phyloP scores from a whole-genome alignment of 106 monocot genomes.

The Allium fistulosum region DNA sequence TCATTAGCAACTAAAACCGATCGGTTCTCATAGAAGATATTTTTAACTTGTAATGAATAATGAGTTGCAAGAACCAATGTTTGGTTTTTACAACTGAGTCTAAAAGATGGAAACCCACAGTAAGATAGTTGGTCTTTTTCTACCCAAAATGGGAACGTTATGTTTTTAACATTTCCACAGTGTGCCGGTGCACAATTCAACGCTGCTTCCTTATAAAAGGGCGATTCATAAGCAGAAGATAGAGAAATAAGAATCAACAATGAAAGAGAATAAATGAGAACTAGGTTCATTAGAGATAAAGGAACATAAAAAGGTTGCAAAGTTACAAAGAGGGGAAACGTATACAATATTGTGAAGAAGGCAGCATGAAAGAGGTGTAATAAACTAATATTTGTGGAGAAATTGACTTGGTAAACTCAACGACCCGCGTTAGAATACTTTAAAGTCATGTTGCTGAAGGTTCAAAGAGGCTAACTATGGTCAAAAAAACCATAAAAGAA shows the following conservation, averaged over 20 bases:
- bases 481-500: slow-evolving; percentile 2
- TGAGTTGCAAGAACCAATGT: not conserved
- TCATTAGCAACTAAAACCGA: slow-evolving; percentile 8
- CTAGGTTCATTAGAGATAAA: not conserved
- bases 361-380: not conserved
- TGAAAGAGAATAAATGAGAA: not conserved
- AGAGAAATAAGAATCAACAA: not conserved
- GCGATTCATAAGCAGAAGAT: not conserved
- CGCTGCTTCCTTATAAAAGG: not conserved
- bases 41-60: slow-evolving; percentile 5
- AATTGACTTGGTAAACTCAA: not conserved
- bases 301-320: not conserved
- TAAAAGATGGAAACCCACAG: slow-evolving; percentile 26
- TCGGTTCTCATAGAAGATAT: slow-evolving; percentile 25
- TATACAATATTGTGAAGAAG: too few relatives aligned
- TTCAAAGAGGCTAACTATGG: not conserved
- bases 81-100: slow-evolving; percentile 11
- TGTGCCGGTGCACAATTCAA: slow-evolving; percentile 10
- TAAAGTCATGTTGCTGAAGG: not conserved
- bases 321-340: not conserved
- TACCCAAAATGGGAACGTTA: slow-evolving; percentile 36
- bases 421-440: not conserved
- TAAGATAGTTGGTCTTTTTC: slow-evolving; percentile 7
- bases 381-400: not conserved
- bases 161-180: slow-evolving; percentile 19